Evolutionary conservation across 192 early-diverging fungal species (phyloP).

Genomic region (Chytriomyces sp.): DNA sequence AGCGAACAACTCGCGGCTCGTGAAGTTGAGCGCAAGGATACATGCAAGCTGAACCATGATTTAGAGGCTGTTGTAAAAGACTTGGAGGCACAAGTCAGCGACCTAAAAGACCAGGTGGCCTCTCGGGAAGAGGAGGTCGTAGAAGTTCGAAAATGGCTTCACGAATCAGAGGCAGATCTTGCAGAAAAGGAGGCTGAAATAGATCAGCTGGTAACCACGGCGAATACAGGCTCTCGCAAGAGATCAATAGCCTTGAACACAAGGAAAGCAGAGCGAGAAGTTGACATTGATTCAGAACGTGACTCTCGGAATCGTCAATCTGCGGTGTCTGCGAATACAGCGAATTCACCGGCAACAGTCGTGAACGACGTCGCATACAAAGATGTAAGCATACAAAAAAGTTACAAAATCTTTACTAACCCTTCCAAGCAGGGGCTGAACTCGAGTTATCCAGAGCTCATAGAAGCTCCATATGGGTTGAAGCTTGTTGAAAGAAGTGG

Average conservation of each 20-base stretch:
- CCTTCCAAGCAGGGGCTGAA: neutral
- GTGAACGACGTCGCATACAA: neutral
- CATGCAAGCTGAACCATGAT: neutral
- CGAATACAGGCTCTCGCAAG: neutral
- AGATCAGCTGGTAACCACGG: neutral
- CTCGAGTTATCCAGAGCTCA: neutral
- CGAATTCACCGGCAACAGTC: slow-evolving; percentile 12
- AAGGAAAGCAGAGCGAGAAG: no score
- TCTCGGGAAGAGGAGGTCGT: slow-evolving; percentile 9
- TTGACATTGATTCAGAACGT: neutral
- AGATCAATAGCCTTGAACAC: neutral
- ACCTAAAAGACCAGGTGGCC: slow-evolving; percentile 5
- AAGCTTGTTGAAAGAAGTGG: neutral
- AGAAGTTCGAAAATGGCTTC: slow-evolving; percentile 22
- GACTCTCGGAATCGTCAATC: no score
- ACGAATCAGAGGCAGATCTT: slow-evolving; percentile 16
- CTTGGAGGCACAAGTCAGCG: neutral
- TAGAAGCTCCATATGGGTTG: neutral
- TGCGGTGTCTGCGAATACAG: neutral
- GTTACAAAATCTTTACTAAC: neutral
- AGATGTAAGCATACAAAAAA: neutral
- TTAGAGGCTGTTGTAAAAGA: neutral
- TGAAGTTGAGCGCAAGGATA: neutral
- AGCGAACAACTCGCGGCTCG: neutral
- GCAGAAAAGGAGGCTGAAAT: neutral